These are phyloP conservation scores for Podospora pseudopauciseta DNA, from an alignment of 495 filamentous ascomycete genomes.

Conservation along the genomic window DNA sequence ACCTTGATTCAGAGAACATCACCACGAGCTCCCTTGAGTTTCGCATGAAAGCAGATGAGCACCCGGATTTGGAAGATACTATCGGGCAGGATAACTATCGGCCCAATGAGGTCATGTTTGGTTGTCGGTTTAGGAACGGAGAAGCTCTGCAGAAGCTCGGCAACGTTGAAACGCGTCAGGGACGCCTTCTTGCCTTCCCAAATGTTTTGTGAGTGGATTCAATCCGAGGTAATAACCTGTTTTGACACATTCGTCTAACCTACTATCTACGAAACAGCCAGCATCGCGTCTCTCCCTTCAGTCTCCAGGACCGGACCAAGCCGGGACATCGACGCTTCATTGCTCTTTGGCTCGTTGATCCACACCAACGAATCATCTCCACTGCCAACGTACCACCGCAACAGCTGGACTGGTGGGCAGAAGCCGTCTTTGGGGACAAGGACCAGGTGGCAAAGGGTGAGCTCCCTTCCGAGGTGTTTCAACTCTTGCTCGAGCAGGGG, in stretches of 20 bases:
- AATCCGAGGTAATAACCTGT: not conserved
- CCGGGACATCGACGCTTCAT: slow-evolving; percentile 56
- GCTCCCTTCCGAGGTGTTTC: slow-evolving; percentile 27
- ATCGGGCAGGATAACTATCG: slow-evolving; percentile 24
- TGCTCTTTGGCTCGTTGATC: slow-evolving; percentile 57
- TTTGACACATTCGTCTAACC: not conserved
- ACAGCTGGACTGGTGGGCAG: slow-evolving; percentile 40
- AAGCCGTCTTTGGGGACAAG: slow-evolving; percentile 24
- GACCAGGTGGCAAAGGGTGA: slow-evolving; percentile 5
- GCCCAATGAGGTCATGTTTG: slow-evolving; percentile 28
- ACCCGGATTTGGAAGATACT: slow-evolving; percentile 9
- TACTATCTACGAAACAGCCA: slow-evolving; percentile 27
- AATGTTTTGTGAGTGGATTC: slow-evolving; percentile 31
- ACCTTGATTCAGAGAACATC: slow-evolving; percentile 60
- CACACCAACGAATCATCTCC: slow-evolving; percentile 45
- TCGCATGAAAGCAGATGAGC: slow-evolving; percentile 41
- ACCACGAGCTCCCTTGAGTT: slow-evolving; percentile 52
- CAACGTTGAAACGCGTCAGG: slow-evolving; percentile 32
- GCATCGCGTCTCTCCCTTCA: slow-evolving; percentile 51
- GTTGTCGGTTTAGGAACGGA: not conserved
- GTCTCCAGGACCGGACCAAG: slow-evolving; percentile 44
- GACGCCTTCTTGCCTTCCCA: slow-evolving; percentile 40
- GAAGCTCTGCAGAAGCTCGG: slow-evolving; percentile 32
- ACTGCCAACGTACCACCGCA: slow-evolving; percentile 59
- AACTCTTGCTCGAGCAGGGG: slow-evolving; percentile 38